phyloP scores from a whole-genome alignment of 2,329 filamentous ascomycete species.

The Knufia petricola region DNA sequence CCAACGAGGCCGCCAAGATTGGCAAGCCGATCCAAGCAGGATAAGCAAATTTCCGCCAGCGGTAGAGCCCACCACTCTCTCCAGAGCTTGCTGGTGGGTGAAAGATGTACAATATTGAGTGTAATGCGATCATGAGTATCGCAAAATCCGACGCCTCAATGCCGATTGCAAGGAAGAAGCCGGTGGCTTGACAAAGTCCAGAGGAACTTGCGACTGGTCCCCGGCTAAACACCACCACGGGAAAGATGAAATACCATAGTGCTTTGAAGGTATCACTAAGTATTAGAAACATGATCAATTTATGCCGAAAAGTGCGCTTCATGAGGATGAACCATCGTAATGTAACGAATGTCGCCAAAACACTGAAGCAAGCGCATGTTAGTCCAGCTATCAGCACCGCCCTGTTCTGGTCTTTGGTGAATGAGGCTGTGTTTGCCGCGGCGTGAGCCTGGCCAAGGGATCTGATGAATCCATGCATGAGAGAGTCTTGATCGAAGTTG shows the following conservation, averaged over 20 bases:
- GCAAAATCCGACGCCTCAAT: conserved; percentile 59
- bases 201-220: conserved; percentile 44
- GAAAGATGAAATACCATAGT: conserved; percentile 57
- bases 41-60: conserved; percentile 54
- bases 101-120: conserved; percentile 64
- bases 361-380: conserved; percentile 42
- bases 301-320: conserved; percentile 63
- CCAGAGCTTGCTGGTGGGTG: conserved; percentile 39
- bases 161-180: conserved; percentile 58
- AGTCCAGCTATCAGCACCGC: conserved; percentile 36
- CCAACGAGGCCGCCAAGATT: conserved; percentile 49
- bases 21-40: conserved; percentile 49
- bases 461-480: conserved; percentile 1
- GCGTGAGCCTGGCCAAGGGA: background rate
- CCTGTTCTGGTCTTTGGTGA: conserved; percentile 20
- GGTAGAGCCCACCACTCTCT: conserved; percentile 55
- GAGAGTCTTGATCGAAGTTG: background rate
- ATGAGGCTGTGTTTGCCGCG: background rate
- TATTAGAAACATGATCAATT: conserved; percentile 65
- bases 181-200: conserved; percentile 56
- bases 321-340: conserved; percentile 67
- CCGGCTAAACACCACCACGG: conserved; percentile 47
- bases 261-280: conserved; percentile 63
- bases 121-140: conserved; percentile 62
- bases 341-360: conserved; percentile 46